Percentiles rank a stretch among this genome's conserved stretches.
Evolutionary conservation across 805 yeast genomes (phyloP).

Genomic region (Debaryomyces maramus): DNA sequence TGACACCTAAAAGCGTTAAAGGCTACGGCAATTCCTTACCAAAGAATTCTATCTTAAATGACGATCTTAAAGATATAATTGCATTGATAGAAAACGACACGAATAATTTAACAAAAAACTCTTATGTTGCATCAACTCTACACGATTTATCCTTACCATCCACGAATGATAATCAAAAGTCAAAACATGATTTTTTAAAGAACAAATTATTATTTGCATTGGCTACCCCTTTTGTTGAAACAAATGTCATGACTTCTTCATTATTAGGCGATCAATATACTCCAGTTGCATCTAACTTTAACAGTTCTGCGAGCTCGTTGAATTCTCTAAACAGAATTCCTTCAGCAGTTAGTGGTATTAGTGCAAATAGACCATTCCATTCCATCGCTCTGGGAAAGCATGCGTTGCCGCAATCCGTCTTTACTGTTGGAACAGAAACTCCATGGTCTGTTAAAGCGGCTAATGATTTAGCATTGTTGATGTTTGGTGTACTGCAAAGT

Average conservation of each 20-base stretch:
- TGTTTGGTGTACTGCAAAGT: conserved; percentile 75
- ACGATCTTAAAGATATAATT: conserved; percentile 51
- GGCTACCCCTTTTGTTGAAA: conserved; percentile 64
- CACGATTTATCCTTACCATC: conserved; percentile 57
- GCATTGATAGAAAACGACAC: conserved; percentile 44
- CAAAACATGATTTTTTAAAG: conserved; percentile 43
- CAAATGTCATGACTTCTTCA: conserved; percentile 28
- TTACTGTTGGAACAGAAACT: conserved; percentile 68
- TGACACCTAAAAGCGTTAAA: neutral
- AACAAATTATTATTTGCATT: conserved; percentile 57
- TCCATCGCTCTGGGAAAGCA: conserved; percentile 68
- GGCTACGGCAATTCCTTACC: neutral
- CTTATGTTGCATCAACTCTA: conserved; percentile 51
- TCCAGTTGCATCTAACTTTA: conserved; percentile 24
- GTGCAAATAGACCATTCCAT: conserved; percentile 52
- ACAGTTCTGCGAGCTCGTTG: conserved; percentile 35
- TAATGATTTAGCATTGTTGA: conserved; percentile 84
- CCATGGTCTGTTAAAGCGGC: conserved; percentile 86
- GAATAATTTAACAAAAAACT: conserved; percentile 25
- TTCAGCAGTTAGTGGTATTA: conserved; percentile 6
- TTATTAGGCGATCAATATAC: conserved; percentile 13
- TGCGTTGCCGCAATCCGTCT: conserved; percentile 76
- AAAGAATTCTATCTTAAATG: conserved; percentile 23
- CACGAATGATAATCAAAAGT: conserved; percentile 22
- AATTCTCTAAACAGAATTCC: conserved; percentile 21